These are phyloP conservation scores for Garcia nutans DNA, from an alignment of 345 rosid genomes.

Conservation along the genomic window DNA sequence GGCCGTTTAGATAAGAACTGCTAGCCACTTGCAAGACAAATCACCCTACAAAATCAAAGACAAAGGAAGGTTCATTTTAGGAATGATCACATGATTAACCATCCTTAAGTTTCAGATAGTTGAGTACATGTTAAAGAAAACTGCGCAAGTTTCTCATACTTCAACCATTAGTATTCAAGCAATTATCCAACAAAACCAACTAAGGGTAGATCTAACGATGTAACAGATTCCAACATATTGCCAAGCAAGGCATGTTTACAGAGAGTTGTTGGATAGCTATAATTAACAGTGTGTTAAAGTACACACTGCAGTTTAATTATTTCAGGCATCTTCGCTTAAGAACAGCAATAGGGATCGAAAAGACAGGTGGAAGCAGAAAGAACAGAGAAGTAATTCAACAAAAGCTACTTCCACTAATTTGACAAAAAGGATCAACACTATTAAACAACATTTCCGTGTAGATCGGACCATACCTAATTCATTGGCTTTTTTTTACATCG, in stretches of 20 bases:
- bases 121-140: background rate
- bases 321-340: background rate
- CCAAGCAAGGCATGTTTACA: background rate
- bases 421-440: background rate
- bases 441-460: background rate
- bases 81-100: background rate
- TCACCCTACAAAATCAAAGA: background rate
- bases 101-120: background rate
- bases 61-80: background rate
- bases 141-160: background rate
- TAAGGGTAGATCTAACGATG: no score
- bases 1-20: background rate
- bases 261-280: background rate
- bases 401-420: background rate
- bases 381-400: background rate
- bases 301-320: background rate
- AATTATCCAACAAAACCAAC: background rate
- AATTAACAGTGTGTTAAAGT: background rate
- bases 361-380: no score
- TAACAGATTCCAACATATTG: no score
- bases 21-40: conserved; percentile 8
- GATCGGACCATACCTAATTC: background rate
- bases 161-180: background rate
- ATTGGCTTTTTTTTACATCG: background rate
- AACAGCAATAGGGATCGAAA: no score